Evolutionary conservation across 2,329 filamentous ascomycete species (phyloP).

Genomic region (Alternaria angustiovoidea): DNA sequence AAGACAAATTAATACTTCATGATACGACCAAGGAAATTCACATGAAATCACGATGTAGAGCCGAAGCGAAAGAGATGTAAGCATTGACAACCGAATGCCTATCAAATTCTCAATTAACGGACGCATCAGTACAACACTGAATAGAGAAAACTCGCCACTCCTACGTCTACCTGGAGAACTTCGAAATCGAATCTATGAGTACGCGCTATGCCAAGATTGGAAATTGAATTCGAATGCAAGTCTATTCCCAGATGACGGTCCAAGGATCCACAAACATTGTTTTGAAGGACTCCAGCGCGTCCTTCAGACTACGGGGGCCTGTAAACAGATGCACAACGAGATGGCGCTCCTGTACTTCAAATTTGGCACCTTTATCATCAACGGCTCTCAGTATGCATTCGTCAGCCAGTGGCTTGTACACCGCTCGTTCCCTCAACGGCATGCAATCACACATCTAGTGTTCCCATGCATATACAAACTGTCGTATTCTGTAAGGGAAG

Average conservation of each 20-base stretch:
- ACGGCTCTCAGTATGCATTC: not conserved
- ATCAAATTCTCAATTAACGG: not conserved
- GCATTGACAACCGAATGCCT: not conserved
- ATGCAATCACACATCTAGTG: not conserved
- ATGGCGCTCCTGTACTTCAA: not conserved
- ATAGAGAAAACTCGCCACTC: constrained; percentile 16
- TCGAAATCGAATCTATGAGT: constrained; percentile 21
- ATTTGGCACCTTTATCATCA: not conserved
- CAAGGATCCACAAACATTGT: not conserved
- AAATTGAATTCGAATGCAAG: not conserved
- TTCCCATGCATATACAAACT: not conserved
- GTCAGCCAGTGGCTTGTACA: not conserved
- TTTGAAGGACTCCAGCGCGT: not conserved
- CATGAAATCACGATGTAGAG: not conserved
- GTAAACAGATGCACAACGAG: not conserved
- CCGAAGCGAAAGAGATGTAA: not conserved
- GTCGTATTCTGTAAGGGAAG: not conserved
- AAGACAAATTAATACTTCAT: not conserved
- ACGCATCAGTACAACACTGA: not conserved
- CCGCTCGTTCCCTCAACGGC: not conserved
- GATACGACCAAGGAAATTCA: not conserved
- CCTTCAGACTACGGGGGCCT: not conserved
- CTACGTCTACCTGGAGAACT: constrained; percentile 19
- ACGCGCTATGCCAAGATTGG: not conserved
- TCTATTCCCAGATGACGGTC: not conserved